phyloP scores from a whole-genome alignment of 2,329 filamentous ascomycete genomes.

The Xylaria sp. region DNA sequence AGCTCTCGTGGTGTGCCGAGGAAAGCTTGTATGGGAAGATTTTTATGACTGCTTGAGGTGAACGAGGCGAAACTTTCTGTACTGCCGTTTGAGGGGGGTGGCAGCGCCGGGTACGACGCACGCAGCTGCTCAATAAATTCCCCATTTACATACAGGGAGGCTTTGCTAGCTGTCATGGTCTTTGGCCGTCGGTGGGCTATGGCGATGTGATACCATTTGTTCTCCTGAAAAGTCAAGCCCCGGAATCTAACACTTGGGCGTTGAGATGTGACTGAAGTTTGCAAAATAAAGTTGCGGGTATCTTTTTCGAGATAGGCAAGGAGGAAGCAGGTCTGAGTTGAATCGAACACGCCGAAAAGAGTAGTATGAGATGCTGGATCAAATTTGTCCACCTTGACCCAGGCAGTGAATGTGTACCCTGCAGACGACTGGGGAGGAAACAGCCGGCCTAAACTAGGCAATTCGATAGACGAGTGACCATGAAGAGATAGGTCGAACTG shows the following conservation, averaged over 20 bases:
- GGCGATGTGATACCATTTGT: constrained; percentile 91
- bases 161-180: constrained; percentile 76
- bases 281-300: constrained; percentile 90
- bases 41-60: constrained; percentile 61
- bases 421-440: constrained; percentile 80
- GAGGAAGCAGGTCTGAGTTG: constrained; percentile 89
- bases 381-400: constrained; percentile 87
- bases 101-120: constrained; percentile 82
- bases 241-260: constrained; percentile 94
- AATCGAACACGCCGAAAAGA: constrained; percentile 92
- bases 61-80: constrained; percentile 75
- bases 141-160: constrained; percentile 88
- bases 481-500: constrained; percentile 91
- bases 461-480: constrained; percentile 88
- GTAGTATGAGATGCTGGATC: constrained; percentile 88
- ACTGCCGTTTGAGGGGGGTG: constrained; percentile 66
- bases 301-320: constrained; percentile 94
- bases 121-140: constrained; percentile 93
- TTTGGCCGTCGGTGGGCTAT: constrained; percentile 83
- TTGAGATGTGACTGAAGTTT: constrained; percentile 87
- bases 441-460: constrained; percentile 80
- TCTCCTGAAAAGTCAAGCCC: constrained; percentile 74
- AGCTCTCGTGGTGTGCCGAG: constrained; percentile 90
- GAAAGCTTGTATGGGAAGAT: constrained; percentile 84
- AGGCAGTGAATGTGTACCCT: constrained; percentile 91